These are phyloP conservation scores for Przewalskia tangutica DNA, from an alignment of 257 asterid genomes.

Conservation along the genomic window DNA sequence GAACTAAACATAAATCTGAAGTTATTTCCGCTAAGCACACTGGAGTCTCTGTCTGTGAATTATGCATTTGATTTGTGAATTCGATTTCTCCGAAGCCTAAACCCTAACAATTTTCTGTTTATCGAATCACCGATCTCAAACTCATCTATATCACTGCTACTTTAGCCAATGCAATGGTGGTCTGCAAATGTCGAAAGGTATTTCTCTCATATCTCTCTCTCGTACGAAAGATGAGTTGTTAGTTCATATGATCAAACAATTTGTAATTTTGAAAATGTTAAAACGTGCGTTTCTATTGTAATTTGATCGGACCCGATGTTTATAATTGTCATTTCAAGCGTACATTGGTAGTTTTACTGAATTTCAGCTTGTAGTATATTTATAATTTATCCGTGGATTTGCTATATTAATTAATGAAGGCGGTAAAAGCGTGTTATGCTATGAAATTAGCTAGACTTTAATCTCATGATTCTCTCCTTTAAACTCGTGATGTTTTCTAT, in stretches of 20 bases:
- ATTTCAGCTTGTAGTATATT: neutral
- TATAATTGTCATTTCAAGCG: neutral
- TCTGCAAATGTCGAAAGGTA: slow-evolving; percentile 99
- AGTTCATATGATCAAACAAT: neutral
- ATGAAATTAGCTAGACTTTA: no score
- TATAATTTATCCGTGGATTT: neutral
- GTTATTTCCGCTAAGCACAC: neutral
- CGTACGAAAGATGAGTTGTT: neutral
- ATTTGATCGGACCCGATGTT: slow-evolving; percentile 3
- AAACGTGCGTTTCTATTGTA: neutral
- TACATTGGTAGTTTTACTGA: neutral
- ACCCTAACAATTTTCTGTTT: slow-evolving; percentile 14
- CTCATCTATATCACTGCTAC: slow-evolving; percentile 9
- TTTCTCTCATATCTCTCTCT: neutral
- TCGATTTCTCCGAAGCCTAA: slow-evolving; percentile 13
- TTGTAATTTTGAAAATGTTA: neutral
- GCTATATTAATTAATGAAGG: neutral
- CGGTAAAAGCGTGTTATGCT: neutral
- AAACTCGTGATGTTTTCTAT: neutral
- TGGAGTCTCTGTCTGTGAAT: neutral
- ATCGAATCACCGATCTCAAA: slow-evolving; percentile 24
- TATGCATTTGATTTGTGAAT: neutral
- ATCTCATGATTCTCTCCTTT: neutral
- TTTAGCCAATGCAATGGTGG: slow-evolving; percentile 64
- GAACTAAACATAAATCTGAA: neutral